Base-by-base conservation (phyloP, 2,329 filamentous ascomycete species). In the Cylindrodendrum hubeiense region DNA sequence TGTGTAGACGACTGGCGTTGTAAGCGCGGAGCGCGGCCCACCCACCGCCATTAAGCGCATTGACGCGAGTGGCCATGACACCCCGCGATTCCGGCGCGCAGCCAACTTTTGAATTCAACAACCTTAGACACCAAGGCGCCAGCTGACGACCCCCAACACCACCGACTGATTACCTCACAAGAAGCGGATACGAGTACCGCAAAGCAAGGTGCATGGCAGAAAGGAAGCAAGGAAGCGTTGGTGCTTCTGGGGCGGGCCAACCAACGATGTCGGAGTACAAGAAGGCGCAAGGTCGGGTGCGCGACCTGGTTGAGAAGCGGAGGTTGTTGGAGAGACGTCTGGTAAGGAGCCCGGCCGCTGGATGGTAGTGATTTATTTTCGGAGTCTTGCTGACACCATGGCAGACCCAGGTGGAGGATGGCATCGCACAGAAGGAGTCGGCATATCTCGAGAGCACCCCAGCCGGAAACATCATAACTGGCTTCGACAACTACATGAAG, bases 401-500 rank as follows among this genome's bases (percentile, higher is more conserved):
- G 9, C 55, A 82, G 81, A 76, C 73, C 7, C 76, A 79, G 47
- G 72, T 83, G 63, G 96, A 99, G 83, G 93, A 97, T 53, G 87
- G 88, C 69, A 98, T 99, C 74, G 90, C 88, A 77, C 90, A 91
- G 69, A 91, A 93, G 75, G 96, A 99, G 79, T 89, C 91, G 63
- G 87, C 91, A 19, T 99, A 99, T 79, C 89, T 99, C 55, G 95
- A 98, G 79, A 94, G 94, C 75, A 97, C 94, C 5, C 91, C 90
- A 15, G 89, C 86, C 73, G 96, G 96, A 47, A 99, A 99, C 82
- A 98, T 99, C 77, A 95, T 99, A 78, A 94, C 93, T 52, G 96
- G 96, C 22, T 99, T 99, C 79, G 96, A 99, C 79, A 97, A 94
- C 78, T 99, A 98, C 82, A 97, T 97, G 84, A 99, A 99, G 80